phyloP scores from a whole-genome alignment of 163 green algal genomes.

The Chlamydomonas reinhardtii region DNA sequence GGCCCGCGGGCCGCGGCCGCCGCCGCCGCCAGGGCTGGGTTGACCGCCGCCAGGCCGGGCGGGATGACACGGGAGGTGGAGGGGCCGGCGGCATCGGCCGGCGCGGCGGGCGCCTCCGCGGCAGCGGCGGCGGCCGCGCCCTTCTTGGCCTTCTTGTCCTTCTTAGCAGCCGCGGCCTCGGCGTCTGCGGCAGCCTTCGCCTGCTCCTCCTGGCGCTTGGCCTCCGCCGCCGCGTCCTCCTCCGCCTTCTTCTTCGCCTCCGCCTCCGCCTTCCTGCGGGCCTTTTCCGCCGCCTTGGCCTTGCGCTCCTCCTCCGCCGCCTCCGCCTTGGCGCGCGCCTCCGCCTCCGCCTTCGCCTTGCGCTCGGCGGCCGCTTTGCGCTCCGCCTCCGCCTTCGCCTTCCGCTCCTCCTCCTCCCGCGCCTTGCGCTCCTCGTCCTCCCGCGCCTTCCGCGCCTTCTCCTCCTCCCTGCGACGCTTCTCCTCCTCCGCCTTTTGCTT shows the following conservation, averaged over 20 bases:
- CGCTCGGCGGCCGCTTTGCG: background rate
- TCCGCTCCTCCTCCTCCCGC: background rate
- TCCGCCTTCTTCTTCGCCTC: background rate
- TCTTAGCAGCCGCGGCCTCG: background rate
- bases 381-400: slow-evolving; percentile 6
- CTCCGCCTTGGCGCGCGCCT: background rate
- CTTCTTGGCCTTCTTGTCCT: background rate
- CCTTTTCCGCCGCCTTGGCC: background rate
- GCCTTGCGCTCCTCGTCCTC: slow-evolving; percentile 7
- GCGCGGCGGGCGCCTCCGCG: background rate
- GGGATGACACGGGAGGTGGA: background rate
- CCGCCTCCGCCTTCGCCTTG: background rate
- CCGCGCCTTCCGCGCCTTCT: background rate
- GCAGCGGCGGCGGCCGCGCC: background rate
- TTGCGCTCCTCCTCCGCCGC: background rate
- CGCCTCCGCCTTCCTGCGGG: background rate
- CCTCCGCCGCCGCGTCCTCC: slow-evolving; percentile 4
- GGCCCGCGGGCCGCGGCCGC: background rate
- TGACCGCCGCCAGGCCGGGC: slow-evolving; percentile 1
- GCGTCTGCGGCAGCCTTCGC: background rate
- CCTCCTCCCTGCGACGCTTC: background rate
- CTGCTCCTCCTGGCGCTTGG: background rate
- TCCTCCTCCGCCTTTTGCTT: background rate
- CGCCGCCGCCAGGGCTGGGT: slow-evolving; percentile 19
- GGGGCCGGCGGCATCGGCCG: background rate